Percentiles rank a stretch among this genome's conserved stretches.
phyloP scores from a whole-genome alignment of 257 asterid genomes.

The Paulownia fortunei region DNA sequence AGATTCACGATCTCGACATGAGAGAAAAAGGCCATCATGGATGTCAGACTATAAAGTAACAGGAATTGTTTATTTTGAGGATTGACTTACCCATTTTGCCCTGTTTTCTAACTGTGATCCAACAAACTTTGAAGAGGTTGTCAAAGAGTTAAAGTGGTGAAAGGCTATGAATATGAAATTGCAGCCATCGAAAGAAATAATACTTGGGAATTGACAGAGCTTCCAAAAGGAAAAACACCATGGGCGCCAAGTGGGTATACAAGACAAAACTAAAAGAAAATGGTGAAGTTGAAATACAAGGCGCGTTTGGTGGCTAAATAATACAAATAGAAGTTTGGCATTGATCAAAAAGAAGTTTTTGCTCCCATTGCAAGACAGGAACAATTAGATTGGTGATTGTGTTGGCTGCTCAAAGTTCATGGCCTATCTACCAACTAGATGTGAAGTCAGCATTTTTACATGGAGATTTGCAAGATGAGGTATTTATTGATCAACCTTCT shows the following conservation, averaged over 20 bases:
- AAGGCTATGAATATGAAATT: neutral
- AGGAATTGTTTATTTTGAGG: neutral
- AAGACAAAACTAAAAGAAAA: too few species aligned
- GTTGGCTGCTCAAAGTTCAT: neutral
- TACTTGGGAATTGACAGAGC: neutral
- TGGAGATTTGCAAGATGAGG: neutral
- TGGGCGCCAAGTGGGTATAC: neutral
- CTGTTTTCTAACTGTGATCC: constrained; percentile 2
- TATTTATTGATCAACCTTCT: neutral
- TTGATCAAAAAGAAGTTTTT: neutral
- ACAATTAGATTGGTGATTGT: neutral
- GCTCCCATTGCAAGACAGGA: neutral
- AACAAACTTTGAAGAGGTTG: neutral
- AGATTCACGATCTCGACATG: neutral
- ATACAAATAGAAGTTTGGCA: neutral
- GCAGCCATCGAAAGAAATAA: constrained; percentile 1
- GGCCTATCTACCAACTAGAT: neutral
- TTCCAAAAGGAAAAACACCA: neutral
- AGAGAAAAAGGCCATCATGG: neutral
- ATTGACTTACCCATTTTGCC: neutral
- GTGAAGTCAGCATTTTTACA: neutral
- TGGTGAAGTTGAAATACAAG: neutral
- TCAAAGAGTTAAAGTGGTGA: neutral
- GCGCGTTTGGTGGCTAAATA: neutral
- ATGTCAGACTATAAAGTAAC: neutral